A percentile compares a stretch with the other conserved stretches of the same genome.
phyloP scores from a whole-genome alignment of 139 green algal genomes.

The Volvox reticuliferus region DNA sequence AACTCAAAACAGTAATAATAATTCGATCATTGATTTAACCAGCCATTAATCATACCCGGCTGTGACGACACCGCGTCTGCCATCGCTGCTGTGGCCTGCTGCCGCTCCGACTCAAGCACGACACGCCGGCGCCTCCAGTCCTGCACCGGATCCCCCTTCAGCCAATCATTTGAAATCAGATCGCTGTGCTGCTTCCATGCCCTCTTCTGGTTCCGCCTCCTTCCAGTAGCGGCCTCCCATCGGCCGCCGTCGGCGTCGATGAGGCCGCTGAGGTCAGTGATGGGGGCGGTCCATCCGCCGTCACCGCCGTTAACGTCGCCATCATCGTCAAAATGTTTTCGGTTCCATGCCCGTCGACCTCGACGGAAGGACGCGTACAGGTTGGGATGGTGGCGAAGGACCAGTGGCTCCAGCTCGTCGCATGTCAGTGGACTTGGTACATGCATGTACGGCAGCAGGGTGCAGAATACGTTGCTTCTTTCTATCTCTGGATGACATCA shows the following conservation, averaged over 20 bases:
- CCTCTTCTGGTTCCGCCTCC: neutral
- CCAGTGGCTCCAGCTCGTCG: conserved; percentile 15
- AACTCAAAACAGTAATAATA: too few species aligned
- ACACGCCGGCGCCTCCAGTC: conserved; percentile 11
- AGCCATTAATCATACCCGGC: too few species aligned
- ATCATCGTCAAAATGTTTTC: neutral
- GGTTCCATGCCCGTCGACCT: conserved; percentile 24
- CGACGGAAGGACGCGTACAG: conserved; percentile 34
- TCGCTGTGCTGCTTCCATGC: neutral
- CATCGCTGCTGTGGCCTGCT: neutral
- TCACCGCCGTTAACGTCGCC: neutral
- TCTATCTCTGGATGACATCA: too few species aligned
- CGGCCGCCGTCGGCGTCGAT: neutral
- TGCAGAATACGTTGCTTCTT: too few species aligned
- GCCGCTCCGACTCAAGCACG: neutral
- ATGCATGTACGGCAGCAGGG: too few species aligned
- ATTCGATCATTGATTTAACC: too few species aligned
- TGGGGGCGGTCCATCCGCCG: neutral
- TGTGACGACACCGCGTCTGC: neutral
- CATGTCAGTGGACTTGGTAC: conserved; percentile 11
- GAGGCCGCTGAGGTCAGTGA: neutral
- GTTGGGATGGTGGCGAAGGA: neutral
- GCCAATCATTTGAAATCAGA: conserved; percentile 28
- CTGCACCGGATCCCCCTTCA: conserved; percentile 11
- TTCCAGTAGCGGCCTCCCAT: neutral